A percentile compares a stretch with the other conserved stretches of the same genome.
Evolutionary conservation across 345 rosid genomes (phyloP).

Genomic region (Erucastrum elatum): DNA sequence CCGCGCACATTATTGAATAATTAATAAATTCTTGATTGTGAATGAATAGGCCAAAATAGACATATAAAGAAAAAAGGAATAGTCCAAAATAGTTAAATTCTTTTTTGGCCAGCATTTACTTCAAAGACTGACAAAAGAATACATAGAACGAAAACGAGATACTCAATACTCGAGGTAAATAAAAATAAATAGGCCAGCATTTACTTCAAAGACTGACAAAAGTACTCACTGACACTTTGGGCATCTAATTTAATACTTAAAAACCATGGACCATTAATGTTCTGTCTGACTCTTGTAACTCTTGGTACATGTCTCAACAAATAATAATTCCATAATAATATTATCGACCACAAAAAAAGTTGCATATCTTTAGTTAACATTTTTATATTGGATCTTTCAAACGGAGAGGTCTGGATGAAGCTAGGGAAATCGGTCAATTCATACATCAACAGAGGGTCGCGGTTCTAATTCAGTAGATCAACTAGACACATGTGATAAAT

Average conservation of each 20-base stretch:
- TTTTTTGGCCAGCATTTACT: background rate
- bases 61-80: slow-evolving; percentile 1
- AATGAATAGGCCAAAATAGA: slow-evolving; percentile 24
- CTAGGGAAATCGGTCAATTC: too few relatives aligned
- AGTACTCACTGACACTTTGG: slow-evolving; percentile 38
- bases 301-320: slow-evolving; percentile 25
- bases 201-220: slow-evolving; percentile 41
- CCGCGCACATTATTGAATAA: slow-evolving; percentile 3
- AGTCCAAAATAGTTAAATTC: slow-evolving; percentile 19
- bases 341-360: background rate
- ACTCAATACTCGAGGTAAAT: background rate
- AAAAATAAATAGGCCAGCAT: slow-evolving; percentile 23
- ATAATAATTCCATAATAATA: slow-evolving; percentile 5
- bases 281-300: slow-evolving; percentile 22
- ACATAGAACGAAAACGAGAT: slow-evolving; percentile 2
- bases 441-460: too few relatives aligned
- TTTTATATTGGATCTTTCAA: background rate
- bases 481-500: too few relatives aligned
- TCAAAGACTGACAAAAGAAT: background rate
- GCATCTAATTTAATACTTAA: slow-evolving; percentile 22
- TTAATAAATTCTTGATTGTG: slow-evolving; percentile 8
- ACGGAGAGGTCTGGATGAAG: background rate
- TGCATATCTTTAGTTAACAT: background rate
- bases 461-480: too few relatives aligned
- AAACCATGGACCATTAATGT: slow-evolving; percentile 40